These are phyloP conservation scores for Neofusicoccum laricinum DNA, from an alignment of 2,329 filamentous ascomycete species.

Conservation along the genomic window DNA sequence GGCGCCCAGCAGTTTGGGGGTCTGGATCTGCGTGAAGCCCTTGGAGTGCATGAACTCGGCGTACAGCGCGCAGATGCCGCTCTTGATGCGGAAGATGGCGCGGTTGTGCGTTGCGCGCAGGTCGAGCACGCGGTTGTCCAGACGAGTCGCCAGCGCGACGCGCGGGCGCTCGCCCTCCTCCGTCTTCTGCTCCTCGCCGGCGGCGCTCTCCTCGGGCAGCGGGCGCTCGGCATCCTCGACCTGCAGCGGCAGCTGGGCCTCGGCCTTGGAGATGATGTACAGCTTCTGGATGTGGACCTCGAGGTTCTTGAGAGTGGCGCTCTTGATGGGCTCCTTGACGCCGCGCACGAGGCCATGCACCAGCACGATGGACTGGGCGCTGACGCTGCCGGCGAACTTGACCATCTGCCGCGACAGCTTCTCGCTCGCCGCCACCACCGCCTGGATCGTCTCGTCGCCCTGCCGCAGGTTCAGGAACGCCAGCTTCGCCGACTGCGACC, in stretches of 20 bases:
- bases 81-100: slow-evolving; percentile 73
- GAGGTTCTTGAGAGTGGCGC: slow-evolving; percentile 71
- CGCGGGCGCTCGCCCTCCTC: slow-evolving; percentile 58
- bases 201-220: slow-evolving; percentile 46
- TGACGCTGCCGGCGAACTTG: slow-evolving; percentile 77
- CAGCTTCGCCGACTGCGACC: slow-evolving; percentile 87
- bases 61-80: slow-evolving; percentile 68
- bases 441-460: slow-evolving; percentile 75
- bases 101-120: slow-evolving; percentile 88
- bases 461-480: slow-evolving; percentile 83
- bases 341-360: slow-evolving; percentile 80
- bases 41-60: slow-evolving; percentile 72
- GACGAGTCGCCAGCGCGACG: slow-evolving; percentile 77
- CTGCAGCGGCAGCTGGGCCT: slow-evolving; percentile 59
- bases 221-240: slow-evolving; percentile 52
- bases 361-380: slow-evolving; percentile 75
- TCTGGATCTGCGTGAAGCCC: slow-evolving; percentile 80
- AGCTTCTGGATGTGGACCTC: slow-evolving; percentile 89
- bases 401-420: slow-evolving; percentile 83
- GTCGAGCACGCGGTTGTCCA: slow-evolving; percentile 91
- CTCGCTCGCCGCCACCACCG: slow-evolving; percentile 64
- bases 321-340: slow-evolving; percentile 84
- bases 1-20: slow-evolving; percentile 83
- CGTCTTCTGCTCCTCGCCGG: slow-evolving; percentile 44
- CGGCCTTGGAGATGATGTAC: slow-evolving; percentile 69